Percentiles rank a stretch among this genome's conserved stretches.
phyloP scores from a whole-genome alignment of 805 yeast genomes.

The Saturnispora silvae region DNA sequence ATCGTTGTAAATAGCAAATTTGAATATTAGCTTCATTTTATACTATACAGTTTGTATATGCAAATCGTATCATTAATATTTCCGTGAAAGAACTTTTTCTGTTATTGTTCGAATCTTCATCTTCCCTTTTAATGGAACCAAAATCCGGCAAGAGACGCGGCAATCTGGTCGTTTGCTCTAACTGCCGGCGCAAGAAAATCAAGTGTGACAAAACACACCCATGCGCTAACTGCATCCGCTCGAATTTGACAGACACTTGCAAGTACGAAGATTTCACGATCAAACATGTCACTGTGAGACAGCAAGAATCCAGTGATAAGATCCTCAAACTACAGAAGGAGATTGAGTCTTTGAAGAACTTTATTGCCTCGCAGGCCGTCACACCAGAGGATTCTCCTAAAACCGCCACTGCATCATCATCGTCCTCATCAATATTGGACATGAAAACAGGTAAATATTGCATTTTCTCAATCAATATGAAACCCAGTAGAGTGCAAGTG shows the following conservation, averaged over 20 bases:
- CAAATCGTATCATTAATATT: not conserved
- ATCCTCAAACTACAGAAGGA: not conserved
- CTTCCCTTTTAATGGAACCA: too few species aligned
- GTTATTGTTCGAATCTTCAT: too few species aligned
- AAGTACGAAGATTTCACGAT: constrained; percentile 2
- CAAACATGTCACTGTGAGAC: not conserved
- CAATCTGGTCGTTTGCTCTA: constrained; percentile 10
- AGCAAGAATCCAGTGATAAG: not conserved
- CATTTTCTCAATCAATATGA: not conserved
- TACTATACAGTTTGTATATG: too few species aligned
- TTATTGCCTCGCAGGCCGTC: not conserved
- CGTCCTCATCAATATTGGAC: not conserved
- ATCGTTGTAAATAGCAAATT: too few species aligned
- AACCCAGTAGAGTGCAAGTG: constrained; percentile 1
- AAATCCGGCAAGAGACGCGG: too few species aligned
- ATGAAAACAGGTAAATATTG: not conserved
- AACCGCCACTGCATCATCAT: not conserved
- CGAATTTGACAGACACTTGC: constrained; percentile 6
- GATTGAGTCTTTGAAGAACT: not conserved
- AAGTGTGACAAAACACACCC: constrained; percentile 13
- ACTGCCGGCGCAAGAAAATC: constrained; percentile 12
- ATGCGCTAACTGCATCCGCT: constrained; percentile 11
- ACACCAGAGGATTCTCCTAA: not conserved
- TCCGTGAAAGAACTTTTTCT: too few species aligned
- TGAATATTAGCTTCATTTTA: not conserved